Evolutionary conservation across 257 asterid species (phyloP), one percentile per base, ranked within the genome.

Genomic region (Jacaranda copaia): DNA sequence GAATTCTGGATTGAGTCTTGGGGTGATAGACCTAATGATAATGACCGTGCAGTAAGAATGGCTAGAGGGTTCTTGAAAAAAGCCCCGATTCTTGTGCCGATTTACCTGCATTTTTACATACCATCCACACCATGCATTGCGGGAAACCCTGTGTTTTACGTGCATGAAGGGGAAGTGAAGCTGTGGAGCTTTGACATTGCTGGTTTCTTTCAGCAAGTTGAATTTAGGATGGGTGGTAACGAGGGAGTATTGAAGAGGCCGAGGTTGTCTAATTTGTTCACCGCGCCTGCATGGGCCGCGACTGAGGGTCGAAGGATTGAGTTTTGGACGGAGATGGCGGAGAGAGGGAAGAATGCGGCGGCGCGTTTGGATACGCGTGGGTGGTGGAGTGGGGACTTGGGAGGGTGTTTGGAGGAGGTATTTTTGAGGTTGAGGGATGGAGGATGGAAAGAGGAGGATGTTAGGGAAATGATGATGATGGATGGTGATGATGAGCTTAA

Each of bases 271-370:
- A 77, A 65, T 20, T 20, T 80, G 36, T 68, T 86, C 4, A 72
- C 87, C 0, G 85, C 87, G n/a, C 99, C 99, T 20, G 86, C 96
- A 3, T 94, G 99, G 98, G 96, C 97, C n/a, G 99, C 99, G 18
- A 94, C 84, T 67, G 92, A 86, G 84, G 92, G 90, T 5, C 72
- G 96, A 76, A 76, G 81, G 82, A 81, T 94, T 3, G 96, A 88
- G 76, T 84, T 94, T 46, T 94, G 99, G 99, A 72, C 98, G 72
- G 90, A 81, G 40, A 5, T 87, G 83, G 86, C 70, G 77, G 87
- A 75, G 77, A 19, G 73, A 52, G 68, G 45, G 4, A 66, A 42
- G 68, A 65, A 49, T 0, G 72, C 40, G 78, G 85, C 74, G 72
- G 88, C 72, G 81, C 72, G 84, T 57, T 77, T 8, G 4, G 80